A percentile compares a stretch with the other conserved stretches of the same genome.
Evolutionary conservation across 768 basidiomycete species (phyloP).

Genomic region (Basidioascus undulatus): DNA sequence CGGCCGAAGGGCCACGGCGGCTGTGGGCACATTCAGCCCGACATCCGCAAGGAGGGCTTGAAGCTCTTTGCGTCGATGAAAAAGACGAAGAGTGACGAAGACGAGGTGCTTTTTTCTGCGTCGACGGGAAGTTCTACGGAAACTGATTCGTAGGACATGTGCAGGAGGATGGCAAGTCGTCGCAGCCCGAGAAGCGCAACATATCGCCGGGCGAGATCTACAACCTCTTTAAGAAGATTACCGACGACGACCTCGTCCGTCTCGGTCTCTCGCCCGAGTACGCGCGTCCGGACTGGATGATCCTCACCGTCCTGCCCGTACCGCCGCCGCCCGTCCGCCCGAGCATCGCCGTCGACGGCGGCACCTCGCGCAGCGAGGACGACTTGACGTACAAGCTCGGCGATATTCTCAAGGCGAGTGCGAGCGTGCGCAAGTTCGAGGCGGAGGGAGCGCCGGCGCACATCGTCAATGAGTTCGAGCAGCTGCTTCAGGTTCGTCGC

Average conservation of each 20-base stretch:
- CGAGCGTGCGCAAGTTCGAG: slow-evolving; percentile 72
- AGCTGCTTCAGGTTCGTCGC: slow-evolving; percentile 60
- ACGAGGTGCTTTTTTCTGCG: slow-evolving; percentile 32
- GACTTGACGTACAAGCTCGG: slow-evolving; percentile 90
- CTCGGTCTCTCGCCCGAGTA: slow-evolving; percentile 87
- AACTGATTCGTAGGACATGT: neutral
- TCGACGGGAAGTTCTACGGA: no score
- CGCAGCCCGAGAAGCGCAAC: slow-evolving; percentile 63
- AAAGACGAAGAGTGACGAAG: slow-evolving; percentile 79
- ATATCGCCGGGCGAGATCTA: no score
- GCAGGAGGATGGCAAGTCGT: slow-evolving; percentile 44
- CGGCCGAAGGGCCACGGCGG: slow-evolving; percentile 70
- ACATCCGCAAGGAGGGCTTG: slow-evolving; percentile 75
- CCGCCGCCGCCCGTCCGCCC: slow-evolving; percentile 96
- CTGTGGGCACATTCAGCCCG: slow-evolving; percentile 77
- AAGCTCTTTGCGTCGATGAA: slow-evolving; percentile 91
- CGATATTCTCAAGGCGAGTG: slow-evolving; percentile 87
- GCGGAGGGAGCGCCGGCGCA: slow-evolving; percentile 93
- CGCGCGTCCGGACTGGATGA: slow-evolving; percentile 99
- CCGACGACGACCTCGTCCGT: slow-evolving; percentile 60
- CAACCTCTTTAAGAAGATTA: slow-evolving; percentile 85
- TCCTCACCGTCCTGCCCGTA: slow-evolving; percentile 86
- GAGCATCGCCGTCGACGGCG: slow-evolving; percentile 90
- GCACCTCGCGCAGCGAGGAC: slow-evolving; percentile 88
- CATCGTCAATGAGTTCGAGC: slow-evolving; percentile 86